These are phyloP conservation scores for Trichoderma erinaceum DNA, from an alignment of 495 filamentous ascomycete genomes.

Conservation along the genomic window DNA sequence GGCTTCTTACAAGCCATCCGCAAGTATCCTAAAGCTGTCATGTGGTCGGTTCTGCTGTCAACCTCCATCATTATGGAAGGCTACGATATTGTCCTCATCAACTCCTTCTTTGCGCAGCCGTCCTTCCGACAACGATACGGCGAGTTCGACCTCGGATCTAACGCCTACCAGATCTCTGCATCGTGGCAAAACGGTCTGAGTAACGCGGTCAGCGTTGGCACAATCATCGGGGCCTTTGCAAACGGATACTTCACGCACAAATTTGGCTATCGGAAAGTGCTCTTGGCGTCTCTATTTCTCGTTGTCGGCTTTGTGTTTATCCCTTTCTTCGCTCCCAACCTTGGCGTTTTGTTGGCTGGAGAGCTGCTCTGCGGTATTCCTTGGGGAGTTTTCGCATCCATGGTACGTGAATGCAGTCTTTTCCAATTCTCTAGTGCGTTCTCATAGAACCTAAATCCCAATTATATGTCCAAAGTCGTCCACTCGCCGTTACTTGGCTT, in stretches of 20 bases:
- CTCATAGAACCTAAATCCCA: neutral
- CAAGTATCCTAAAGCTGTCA: slow-evolving; percentile 42
- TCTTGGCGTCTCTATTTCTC: slow-evolving; percentile 36
- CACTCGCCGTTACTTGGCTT: neutral
- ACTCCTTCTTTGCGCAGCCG: slow-evolving; percentile 29
- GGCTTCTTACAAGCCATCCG: slow-evolving; percentile 26
- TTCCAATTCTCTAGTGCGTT: neutral
- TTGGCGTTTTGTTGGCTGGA: slow-evolving; percentile 54
- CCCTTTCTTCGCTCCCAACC: slow-evolving; percentile 53
- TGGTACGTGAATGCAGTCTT: neutral
- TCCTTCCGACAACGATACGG: slow-evolving; percentile 31
- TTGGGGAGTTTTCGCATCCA: neutral
- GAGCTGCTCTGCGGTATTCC: slow-evolving; percentile 44
- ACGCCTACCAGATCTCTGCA: slow-evolving; percentile 28
- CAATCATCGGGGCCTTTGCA: slow-evolving; percentile 33
- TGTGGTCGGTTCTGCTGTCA: slow-evolving; percentile 45
- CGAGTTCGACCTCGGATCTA: slow-evolving; percentile 18
- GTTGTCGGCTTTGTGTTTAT: slow-evolving; percentile 50
- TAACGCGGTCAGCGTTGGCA: slow-evolving; percentile 30
- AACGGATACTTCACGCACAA: slow-evolving; percentile 30
- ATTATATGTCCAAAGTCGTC: neutral
- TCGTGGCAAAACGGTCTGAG: slow-evolving; percentile 33
- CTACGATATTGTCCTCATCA: slow-evolving; percentile 41
- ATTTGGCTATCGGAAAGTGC: slow-evolving; percentile 31
- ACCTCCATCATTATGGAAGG: slow-evolving; percentile 53